Conservation (phyloP, 495 filamentous ascomycete genomes). For the Aspergillus leporis region DNA sequence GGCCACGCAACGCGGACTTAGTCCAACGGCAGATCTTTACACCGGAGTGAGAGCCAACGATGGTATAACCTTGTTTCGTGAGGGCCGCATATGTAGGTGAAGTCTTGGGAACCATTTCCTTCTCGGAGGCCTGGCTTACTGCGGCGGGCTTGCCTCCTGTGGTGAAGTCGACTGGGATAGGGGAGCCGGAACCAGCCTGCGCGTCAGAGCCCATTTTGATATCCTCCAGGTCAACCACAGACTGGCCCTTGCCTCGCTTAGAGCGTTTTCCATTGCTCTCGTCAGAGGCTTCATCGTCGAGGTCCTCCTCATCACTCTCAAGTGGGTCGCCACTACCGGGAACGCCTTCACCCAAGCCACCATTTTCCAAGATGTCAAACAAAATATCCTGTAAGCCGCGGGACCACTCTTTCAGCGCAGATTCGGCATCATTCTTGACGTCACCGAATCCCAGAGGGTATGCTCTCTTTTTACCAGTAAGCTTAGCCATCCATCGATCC, state of each 20-base stretch:
- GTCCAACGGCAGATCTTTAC: conserved; percentile 99
- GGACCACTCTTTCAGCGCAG: conserved; percentile 73
- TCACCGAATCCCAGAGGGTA: conserved; percentile 89
- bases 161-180: conserved; percentile 86
- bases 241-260: conserved; percentile 46
- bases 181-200: conserved; percentile 33
- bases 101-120: conserved; percentile 90
- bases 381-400: conserved; percentile 72
- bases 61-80: conserved; percentile 95
- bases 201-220: conserved; percentile 58
- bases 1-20: conserved; percentile 92
- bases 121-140: conserved; percentile 48
- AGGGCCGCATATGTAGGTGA: conserved; percentile 85
- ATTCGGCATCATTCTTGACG: conserved; percentile 67
- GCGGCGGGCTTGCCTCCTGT: conserved; percentile 54
- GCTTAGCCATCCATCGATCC: conserved; percentile 93
- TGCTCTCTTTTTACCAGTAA: conserved; percentile 76
- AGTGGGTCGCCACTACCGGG: conserved; percentile 76
- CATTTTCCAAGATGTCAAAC: conserved; percentile 58
- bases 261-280: conserved; percentile 27
- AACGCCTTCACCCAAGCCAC: conserved; percentile 76
- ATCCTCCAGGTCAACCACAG: conserved; percentile 80
- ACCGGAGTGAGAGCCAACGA: conserved; percentile 91
- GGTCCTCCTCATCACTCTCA: conserved; percentile 79
- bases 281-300: conserved; percentile 47